A percentile compares a stretch with the other conserved stretches of the same genome.
These are phyloP conservation scores for Ophioceras dolichostomum DNA, from an alignment of 2,329 filamentous ascomycete genomes.

Conservation along the genomic window DNA sequence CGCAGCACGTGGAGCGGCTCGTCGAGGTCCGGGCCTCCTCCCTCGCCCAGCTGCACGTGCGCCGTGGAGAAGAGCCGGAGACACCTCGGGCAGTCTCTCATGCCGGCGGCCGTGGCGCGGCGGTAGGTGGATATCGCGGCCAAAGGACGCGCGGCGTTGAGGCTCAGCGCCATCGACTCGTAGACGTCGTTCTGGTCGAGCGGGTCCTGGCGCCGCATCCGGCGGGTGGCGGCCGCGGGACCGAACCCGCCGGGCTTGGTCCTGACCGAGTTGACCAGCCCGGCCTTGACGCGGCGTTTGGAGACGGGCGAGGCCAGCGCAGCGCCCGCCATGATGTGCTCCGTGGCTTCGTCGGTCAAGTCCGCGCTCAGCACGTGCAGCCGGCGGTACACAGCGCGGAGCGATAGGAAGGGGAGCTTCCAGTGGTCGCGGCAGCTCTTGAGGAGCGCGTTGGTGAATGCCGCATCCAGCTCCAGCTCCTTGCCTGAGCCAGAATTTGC, in stretches of 20 bases:
- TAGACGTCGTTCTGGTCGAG: slow-evolving; percentile 12
- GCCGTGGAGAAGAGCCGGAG: slow-evolving; percentile 35
- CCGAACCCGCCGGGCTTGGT: slow-evolving; percentile 11
- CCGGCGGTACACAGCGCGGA: slow-evolving; percentile 20
- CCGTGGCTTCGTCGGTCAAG: slow-evolving; percentile 24
- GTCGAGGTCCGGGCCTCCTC: slow-evolving; percentile 13
- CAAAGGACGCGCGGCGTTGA: slow-evolving; percentile 18
- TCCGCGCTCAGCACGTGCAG: slow-evolving; percentile 18
- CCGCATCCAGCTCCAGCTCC: slow-evolving; percentile 16
- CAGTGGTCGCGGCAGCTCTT: slow-evolving; percentile 22
- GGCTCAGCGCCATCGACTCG: slow-evolving; percentile 26
- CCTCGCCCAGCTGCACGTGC: slow-evolving; percentile 19
- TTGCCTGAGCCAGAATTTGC: too few relatives aligned
- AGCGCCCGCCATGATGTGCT: slow-evolving; percentile 22
- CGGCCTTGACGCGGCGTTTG: slow-evolving; percentile 10
- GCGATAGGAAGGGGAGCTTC: slow-evolving; percentile 21
- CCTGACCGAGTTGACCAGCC: slow-evolving; percentile 13
- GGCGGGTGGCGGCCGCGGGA: slow-evolving; percentile 12
- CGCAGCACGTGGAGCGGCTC: slow-evolving; percentile 26
- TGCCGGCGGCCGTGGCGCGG: slow-evolving; percentile 17
- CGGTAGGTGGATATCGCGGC: slow-evolving; percentile 25
- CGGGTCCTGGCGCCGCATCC: slow-evolving; percentile 9
- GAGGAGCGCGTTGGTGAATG: slow-evolving; percentile 27
- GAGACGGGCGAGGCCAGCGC: slow-evolving; percentile 15
- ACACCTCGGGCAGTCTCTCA: slow-evolving; percentile 25